Percentiles rank a stretch among this genome's conserved stretches.
Evolutionary conservation across 2,329 filamentous ascomycete species (phyloP).

Genomic region (Aspergillus ibericus): DNA sequence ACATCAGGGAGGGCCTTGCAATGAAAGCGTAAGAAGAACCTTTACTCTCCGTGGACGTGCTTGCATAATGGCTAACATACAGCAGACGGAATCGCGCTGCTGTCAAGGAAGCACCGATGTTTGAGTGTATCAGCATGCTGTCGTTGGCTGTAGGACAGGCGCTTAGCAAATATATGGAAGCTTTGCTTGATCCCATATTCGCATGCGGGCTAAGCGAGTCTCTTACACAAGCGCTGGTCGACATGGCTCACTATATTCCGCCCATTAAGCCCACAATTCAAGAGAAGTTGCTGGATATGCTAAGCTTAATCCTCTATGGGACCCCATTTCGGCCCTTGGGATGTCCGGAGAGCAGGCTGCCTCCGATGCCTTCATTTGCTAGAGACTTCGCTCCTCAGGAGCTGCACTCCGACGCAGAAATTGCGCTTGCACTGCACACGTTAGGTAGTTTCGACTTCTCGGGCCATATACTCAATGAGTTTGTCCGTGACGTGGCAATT

Average conservation of each 20-base stretch:
- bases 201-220: constrained; percentile 92
- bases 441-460: constrained; percentile 97
- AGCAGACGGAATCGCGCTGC: constrained; percentile 56
- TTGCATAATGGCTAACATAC: constrained; percentile 30
- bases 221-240: constrained; percentile 89
- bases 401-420: constrained; percentile 81
- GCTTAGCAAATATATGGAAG: constrained; percentile 97
- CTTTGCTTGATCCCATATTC: constrained; percentile 92
- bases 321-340: constrained; percentile 90
- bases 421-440: constrained; percentile 90
- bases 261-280: constrained; percentile 92
- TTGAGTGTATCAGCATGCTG: constrained; percentile 96
- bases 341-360: constrained; percentile 82
- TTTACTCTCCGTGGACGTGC: constrained; percentile 1
- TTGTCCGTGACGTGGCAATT: constrained; percentile 95
- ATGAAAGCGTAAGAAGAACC: constrained; percentile 62
- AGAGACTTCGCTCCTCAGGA: constrained; percentile 83
- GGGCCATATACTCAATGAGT: constrained; percentile 91
- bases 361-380: constrained; percentile 76
- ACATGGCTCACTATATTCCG: constrained; percentile 98
- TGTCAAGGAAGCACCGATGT: constrained; percentile 71
- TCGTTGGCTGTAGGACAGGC: constrained; percentile 94
- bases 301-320: constrained; percentile 89
- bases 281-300: constrained; percentile 87
- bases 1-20: constrained; percentile 87